These are phyloP conservation scores for Emericellopsis atlantica DNA, from an alignment of 2,329 filamentous ascomycete species.

Conservation along the genomic window DNA sequence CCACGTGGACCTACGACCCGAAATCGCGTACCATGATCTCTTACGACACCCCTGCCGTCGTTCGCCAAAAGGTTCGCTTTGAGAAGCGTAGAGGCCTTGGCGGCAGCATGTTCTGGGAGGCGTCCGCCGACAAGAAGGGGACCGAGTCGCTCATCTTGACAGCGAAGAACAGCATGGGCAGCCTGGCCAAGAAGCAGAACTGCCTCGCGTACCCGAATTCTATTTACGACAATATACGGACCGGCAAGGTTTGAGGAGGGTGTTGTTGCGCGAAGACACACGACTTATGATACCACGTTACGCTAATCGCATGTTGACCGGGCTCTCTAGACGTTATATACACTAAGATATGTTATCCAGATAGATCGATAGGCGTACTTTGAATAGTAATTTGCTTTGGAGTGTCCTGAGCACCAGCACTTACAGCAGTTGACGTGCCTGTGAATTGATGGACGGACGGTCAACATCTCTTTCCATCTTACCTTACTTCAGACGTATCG, in stretches of 20 bases:
- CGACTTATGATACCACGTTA: no score
- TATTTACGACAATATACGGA: slow-evolving; percentile 40
- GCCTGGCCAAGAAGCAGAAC: slow-evolving; percentile 34
- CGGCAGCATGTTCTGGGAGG: slow-evolving; percentile 82
- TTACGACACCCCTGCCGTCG: slow-evolving; percentile 54
- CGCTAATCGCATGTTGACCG: no score
- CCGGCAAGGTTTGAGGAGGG: slow-evolving; percentile 8
- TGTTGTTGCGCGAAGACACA: background rate
- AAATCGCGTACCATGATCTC: slow-evolving; percentile 50
- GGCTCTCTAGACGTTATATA: no score
- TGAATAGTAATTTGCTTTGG: no score
- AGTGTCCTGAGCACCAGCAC: no score
- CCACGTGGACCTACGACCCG: slow-evolving; percentile 60
- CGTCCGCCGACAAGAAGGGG: slow-evolving; percentile 51
- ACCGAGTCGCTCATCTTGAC: slow-evolving; percentile 47
- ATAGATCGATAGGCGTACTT: no score
- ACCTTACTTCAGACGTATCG: no score
- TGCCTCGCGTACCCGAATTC: slow-evolving; percentile 37
- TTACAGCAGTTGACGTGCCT: no score
- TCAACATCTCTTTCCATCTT: no score
- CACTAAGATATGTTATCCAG: no score
- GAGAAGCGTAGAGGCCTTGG: slow-evolving; percentile 50
- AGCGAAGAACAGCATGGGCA: slow-evolving; percentile 23
- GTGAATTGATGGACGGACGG: no score
- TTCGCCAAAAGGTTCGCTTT: slow-evolving; percentile 51